Percentiles rank a stretch among this genome's conserved stretches.
phyloP scores from a whole-genome alignment of 2,329 filamentous ascomycete genomes.

The Aspergillus caelatus region DNA sequence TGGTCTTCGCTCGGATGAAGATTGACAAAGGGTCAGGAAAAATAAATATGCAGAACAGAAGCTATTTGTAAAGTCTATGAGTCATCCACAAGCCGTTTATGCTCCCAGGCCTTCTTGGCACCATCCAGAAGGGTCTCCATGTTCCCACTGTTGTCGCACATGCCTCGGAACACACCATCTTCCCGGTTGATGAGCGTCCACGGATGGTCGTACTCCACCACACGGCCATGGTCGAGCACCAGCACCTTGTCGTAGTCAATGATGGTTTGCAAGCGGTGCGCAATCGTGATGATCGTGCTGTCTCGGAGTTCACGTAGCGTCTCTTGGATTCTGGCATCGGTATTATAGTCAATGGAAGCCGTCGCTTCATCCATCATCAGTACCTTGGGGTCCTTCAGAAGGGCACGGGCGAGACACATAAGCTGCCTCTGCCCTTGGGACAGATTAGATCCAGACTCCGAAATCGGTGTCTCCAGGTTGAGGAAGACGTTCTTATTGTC shows the following conservation, averaged over 20 bases:
- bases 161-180: constrained; percentile 66
- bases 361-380: constrained; percentile 99
- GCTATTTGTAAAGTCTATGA: constrained; percentile 27
- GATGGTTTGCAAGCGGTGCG: constrained; percentile 92
- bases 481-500: constrained; percentile 96
- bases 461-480: constrained; percentile 79
- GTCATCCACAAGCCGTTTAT: constrained; percentile 51
- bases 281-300: constrained; percentile 94
- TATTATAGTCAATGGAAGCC: constrained; percentile 94
- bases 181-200: constrained; percentile 75
- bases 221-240: constrained; percentile 83
- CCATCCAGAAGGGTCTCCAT: constrained; percentile 59
- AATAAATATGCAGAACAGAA: constrained; percentile 7
- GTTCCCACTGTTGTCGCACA: constrained; percentile 71
- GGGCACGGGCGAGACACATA: constrained; percentile 85
- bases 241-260: constrained; percentile 98
- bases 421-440: constrained; percentile 96
- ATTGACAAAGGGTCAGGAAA: neutral
- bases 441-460: constrained; percentile 90
- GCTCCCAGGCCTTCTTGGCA: constrained; percentile 55
- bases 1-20: neutral
- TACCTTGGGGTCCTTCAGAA: constrained; percentile 88
- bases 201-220: constrained; percentile 90
- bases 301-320: constrained; percentile 86
- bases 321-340: constrained; percentile 93